Evolutionary conservation across 495 filamentous ascomycete species (phyloP).

Genomic region (Talaromyces borbonicus): DNA sequence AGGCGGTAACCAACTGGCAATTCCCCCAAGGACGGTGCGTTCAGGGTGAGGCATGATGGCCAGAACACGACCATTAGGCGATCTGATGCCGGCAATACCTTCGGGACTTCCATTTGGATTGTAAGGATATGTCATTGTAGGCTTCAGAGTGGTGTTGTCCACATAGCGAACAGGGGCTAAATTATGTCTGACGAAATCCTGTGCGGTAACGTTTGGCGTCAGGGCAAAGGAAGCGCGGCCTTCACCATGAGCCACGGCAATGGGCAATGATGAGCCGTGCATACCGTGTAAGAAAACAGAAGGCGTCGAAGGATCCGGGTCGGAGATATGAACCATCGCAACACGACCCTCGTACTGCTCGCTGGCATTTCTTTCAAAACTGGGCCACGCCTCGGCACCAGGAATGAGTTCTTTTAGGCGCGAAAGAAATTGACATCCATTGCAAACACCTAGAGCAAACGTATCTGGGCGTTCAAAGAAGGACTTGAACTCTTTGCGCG

Average conservation of each 20-base stretch:
- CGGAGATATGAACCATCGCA: slow-evolving; percentile 74
- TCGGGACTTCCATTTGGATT: slow-evolving; percentile 90
- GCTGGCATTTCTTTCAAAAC: slow-evolving; percentile 73
- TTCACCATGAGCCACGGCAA: slow-evolving; percentile 87
- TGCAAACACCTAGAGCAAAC: slow-evolving; percentile 92
- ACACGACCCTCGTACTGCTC: slow-evolving; percentile 91
- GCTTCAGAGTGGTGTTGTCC: slow-evolving; percentile 59
- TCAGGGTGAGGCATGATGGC: slow-evolving; percentile 98
- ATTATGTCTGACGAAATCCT: slow-evolving; percentile 48
- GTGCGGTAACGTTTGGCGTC: slow-evolving; percentile 23
- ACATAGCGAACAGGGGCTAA: slow-evolving; percentile 71
- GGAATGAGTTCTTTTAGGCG: slow-evolving; percentile 78
- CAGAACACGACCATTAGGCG: slow-evolving; percentile 71
- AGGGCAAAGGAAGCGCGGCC: slow-evolving; percentile 69
- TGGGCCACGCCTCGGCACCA: slow-evolving; percentile 76
- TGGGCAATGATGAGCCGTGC: slow-evolving; percentile 72
- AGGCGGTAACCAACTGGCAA: slow-evolving; percentile 64
- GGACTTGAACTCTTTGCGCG: slow-evolving; percentile 61
- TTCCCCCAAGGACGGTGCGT: slow-evolving; percentile 75
- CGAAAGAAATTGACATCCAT: slow-evolving; percentile 92
- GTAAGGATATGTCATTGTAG: slow-evolving; percentile 76
- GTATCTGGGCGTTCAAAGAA: slow-evolving; percentile 90
- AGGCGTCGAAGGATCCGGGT: slow-evolving; percentile 44
- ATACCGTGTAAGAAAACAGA: slow-evolving; percentile 94
- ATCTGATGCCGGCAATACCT: slow-evolving; percentile 77